Percentiles rank a stretch among this genome's conserved stretches.
These are phyloP conservation scores for Camellia oleifera DNA, from an alignment of 179 eudicot species.

Conservation along the genomic window DNA sequence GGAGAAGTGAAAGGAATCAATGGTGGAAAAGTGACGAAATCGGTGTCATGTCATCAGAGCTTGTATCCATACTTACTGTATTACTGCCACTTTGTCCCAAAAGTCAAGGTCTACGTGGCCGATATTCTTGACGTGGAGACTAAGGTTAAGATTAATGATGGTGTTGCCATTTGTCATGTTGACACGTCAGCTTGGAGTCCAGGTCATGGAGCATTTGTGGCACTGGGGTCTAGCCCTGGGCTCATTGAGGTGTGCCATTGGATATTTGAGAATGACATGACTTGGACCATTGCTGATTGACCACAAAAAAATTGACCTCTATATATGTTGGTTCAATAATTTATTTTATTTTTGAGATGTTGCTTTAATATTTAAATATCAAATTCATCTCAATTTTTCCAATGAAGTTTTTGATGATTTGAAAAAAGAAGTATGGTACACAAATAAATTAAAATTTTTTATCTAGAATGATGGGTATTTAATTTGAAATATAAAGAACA, in stretches of 20 bases:
- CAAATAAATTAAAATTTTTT: no score
- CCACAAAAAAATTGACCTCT: background rate
- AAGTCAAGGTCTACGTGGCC: constrained; percentile 77
- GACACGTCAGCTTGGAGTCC: constrained; percentile 92
- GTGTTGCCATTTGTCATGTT: constrained; percentile 80
- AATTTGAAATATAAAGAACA: no score
- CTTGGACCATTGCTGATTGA: constrained; percentile 23
- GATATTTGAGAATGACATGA: constrained; percentile 29
- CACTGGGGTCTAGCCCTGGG: constrained; percentile 72
- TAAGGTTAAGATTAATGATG: constrained; percentile 63
- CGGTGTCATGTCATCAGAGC: constrained; percentile 92
- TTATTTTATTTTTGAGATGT: no score
- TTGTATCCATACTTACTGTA: constrained; percentile 80
- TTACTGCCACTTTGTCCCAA: constrained; percentile 90
- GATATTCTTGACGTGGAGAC: constrained; percentile 65
- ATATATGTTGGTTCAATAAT: background rate
- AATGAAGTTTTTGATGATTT: no score
- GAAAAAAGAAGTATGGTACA: no score
- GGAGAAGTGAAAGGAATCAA: constrained; percentile 68
- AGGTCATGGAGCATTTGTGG: constrained; percentile 79
- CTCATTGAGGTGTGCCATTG: constrained; percentile 89
- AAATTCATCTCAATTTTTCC: no score
- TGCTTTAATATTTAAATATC: no score
- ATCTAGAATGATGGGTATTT: no score
- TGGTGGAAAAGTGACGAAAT: constrained; percentile 66